Evolutionary conservation across 495 filamentous ascomycete genomes (phyloP).

Genomic region (Podospora conica): DNA sequence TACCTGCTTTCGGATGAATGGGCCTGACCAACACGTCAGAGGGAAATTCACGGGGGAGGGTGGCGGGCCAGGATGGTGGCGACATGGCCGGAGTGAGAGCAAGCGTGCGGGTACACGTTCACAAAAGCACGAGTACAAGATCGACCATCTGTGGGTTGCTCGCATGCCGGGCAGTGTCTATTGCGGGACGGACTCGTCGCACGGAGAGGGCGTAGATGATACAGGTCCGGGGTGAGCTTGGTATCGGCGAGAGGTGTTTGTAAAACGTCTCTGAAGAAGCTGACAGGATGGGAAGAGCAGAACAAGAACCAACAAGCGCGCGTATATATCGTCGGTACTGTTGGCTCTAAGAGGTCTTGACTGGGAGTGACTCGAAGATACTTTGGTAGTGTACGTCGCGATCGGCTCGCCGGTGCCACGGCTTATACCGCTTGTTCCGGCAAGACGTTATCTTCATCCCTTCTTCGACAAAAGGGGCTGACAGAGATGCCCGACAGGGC

Average conservation of each 20-base stretch:
- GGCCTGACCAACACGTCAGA: no score
- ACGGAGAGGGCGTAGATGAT: not conserved
- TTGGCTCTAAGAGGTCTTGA: not conserved
- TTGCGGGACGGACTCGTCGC: not conserved
- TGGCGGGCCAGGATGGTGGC: no score
- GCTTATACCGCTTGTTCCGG: not conserved
- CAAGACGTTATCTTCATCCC: not conserved
- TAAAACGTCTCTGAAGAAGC: not conserved
- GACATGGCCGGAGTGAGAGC: not conserved
- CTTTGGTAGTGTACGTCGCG: not conserved
- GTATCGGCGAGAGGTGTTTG: not conserved
- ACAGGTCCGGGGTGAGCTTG: not conserved
- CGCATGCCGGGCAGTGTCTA: not conserved
- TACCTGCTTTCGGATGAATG: no score
- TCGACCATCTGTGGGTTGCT: not conserved
- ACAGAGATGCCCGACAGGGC: not conserved
- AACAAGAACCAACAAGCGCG: not conserved
- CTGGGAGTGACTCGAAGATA: not conserved
- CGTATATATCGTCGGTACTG: not conserved
- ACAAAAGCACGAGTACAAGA: not conserved
- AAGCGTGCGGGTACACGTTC: not conserved
- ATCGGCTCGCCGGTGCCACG: not conserved
- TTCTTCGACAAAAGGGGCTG: not conserved
- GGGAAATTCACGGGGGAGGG: no score
- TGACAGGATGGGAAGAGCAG: not conserved